Evolutionary conservation across 1,139 yeast genomes (phyloP), one percentile per base, ranked within the genome.

Genomic region (Geotrichum klebahnii): DNA sequence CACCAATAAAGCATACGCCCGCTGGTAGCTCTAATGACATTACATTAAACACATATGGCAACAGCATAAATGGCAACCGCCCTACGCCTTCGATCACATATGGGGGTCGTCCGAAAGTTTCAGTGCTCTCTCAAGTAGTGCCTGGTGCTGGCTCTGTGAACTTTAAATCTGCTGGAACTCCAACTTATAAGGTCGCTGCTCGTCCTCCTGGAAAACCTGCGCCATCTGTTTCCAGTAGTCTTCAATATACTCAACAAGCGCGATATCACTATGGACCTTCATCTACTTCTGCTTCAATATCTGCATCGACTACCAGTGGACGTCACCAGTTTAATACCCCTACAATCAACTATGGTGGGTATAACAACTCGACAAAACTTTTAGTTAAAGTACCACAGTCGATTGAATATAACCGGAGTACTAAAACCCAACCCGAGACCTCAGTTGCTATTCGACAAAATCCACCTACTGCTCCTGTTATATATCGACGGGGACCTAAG

Each of bases 81-180:
- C 5, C 31, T 32, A 32, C 37, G n/a, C 43, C 46, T 10, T 34
- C 39, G 19, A 34, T 44, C 19, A 17, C 38, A 6, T 33, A 35
- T 28, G 45, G 43, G 23, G 16, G 43, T 5, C 31, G 17, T 5
- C 48, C 48, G 12, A 46, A 38, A 12, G 46, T 35, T 16, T 45
- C 54, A 5, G 46, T 51, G 10, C 43, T 47, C 35, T 46, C 53
- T 5, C 47, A 50, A 14, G 46, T 46, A n/a, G 43, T 50, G 14
- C 28, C 50, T 17, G 45, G 44, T 5, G 32, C 53, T 20, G 44
- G 47, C 16, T n/a, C 29, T 12, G 20, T 28, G 9, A 17, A 12
- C 10, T 34, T 29, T 6, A 28, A 44, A 12, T 22, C 38, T 6
- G 5, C 43, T 26, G 22, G 34, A 31, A 14, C 26, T 17, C 38